A percentile compares a stretch with the other conserved stretches of the same genome.
These are phyloP conservation scores for Delphinella strobiligena DNA, from an alignment of 2,329 filamentous ascomycete species.

Conservation along the genomic window DNA sequence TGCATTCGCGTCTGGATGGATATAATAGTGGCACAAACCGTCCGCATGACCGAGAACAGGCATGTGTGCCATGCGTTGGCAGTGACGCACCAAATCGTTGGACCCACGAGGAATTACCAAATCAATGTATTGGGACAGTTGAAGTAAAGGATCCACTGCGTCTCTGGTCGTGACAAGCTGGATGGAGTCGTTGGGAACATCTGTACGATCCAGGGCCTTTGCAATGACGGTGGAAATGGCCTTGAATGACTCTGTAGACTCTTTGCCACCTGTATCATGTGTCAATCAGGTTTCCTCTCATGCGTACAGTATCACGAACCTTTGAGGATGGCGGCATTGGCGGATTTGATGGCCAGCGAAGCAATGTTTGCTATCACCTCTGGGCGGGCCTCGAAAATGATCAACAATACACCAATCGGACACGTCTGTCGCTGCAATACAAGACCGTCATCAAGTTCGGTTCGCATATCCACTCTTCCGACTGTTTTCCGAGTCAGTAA, in stretches of 20 bases:
- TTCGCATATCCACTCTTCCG: conserved; percentile 72
- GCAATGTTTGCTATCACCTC: conserved; percentile 99
- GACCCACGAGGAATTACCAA: conserved; percentile 87
- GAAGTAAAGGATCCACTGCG: conserved; percentile 76
- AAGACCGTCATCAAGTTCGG: conserved; percentile 74
- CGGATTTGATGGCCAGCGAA: conserved; percentile 88
- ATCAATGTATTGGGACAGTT: conserved; percentile 78
- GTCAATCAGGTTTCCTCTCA: not conserved
- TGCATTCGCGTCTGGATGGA: conserved; percentile 65
- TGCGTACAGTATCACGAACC: conserved; percentile 34
- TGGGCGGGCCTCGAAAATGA: conserved; percentile 95
- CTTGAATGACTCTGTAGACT: conserved; percentile 89
- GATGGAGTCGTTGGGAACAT: conserved; percentile 74
- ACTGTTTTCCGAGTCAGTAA: conserved; percentile 45
- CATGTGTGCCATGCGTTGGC: conserved; percentile 85
- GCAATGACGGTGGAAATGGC: conserved; percentile 82
- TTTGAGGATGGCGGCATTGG: conserved; percentile 93
- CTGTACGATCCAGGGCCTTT: conserved; percentile 55
- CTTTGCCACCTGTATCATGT: conserved; percentile 61
- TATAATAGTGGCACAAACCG: conserved; percentile 77
- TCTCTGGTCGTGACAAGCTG: conserved; percentile 92
- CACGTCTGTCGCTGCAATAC: conserved; percentile 79
- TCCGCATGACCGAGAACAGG: conserved; percentile 94
- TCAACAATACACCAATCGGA: conserved; percentile 91
- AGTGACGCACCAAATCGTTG: conserved; percentile 79